Evolutionary conservation across 2,329 filamentous ascomycete genomes (phyloP).

Genomic region (Talaromyces atroroseus): DNA sequence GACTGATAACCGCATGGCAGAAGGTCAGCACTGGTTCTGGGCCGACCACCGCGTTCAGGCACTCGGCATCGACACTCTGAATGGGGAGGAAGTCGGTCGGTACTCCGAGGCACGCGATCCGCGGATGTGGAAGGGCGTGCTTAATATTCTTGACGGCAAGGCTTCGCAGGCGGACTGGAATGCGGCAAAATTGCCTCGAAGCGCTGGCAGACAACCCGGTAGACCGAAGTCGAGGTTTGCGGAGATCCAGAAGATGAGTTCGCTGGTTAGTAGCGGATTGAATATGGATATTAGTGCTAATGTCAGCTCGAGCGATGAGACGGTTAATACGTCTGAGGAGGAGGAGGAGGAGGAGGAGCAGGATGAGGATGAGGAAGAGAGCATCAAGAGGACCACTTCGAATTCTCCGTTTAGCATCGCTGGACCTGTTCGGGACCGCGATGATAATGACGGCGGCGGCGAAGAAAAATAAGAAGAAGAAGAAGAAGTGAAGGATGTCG

Average conservation of each 20-base stretch:
- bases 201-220: slow-evolving; percentile 22
- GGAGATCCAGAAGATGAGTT: slow-evolving; percentile 33
- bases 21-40: slow-evolving; percentile 51
- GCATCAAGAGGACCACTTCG: background rate
- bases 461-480: no score
- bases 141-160: slow-evolving; percentile 41
- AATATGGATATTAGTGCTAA: slow-evolving; percentile 22
- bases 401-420: background rate
- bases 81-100: slow-evolving; percentile 47
- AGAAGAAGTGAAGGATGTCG: background rate
- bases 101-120: slow-evolving; percentile 43
- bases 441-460: background rate
- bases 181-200: slow-evolving; percentile 23
- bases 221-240: slow-evolving; percentile 22
- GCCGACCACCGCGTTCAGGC: slow-evolving; percentile 52
- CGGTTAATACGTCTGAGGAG: slow-evolving; percentile 3
- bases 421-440: background rate
- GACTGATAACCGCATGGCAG: slow-evolving; percentile 46
- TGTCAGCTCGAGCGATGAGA: slow-evolving; percentile 19
- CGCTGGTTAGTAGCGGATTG: slow-evolving; percentile 35
- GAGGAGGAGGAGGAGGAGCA: slow-evolving; percentile 6
- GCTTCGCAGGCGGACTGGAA: slow-evolving; percentile 9
- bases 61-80: slow-evolving; percentile 51
- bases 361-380: background rate
- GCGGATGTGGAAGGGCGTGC: slow-evolving; percentile 42